Conservation (phyloP, 2,329 filamentous ascomycete species). For the Neurospora sp. region DNA sequence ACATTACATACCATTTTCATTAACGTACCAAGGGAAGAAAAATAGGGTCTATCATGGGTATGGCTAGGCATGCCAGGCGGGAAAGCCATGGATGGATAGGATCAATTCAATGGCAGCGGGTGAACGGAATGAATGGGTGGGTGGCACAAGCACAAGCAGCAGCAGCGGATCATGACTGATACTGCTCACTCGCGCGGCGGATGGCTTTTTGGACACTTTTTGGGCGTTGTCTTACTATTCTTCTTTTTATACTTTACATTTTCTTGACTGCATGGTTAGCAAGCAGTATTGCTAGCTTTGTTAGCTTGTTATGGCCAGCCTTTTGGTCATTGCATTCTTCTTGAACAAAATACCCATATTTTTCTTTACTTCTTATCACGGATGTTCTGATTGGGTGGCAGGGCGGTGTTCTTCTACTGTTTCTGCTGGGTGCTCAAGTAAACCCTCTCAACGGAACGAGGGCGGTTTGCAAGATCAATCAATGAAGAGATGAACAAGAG, state of each 20-base stretch:
- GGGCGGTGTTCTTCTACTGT: not conserved
- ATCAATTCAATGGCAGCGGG: not conserved
- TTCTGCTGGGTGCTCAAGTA: not conserved
- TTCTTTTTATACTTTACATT: not conserved
- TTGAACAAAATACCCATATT: not conserved
- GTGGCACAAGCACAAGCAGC: not conserved
- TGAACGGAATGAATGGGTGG: not conserved
- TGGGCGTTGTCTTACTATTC: not conserved
- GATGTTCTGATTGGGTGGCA: not conserved
- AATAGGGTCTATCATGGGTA: not conserved
- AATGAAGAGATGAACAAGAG: not conserved
- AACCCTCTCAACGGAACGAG: not conserved
- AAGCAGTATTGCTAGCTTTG: not conserved
- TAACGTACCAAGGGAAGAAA: not conserved
- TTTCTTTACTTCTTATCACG: not conserved
- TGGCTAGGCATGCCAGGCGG: not conserved
- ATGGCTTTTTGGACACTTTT: not conserved
- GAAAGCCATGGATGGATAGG: not conserved
- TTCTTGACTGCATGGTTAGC: slow-evolving; percentile 1
- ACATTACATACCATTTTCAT: not conserved
- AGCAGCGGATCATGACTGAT: not conserved
- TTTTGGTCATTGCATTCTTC: not conserved
- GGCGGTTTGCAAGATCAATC: not conserved
- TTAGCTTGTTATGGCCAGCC: not conserved
- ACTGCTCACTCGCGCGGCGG: not conserved